A percentile compares a stretch with the other conserved stretches of the same genome.
Evolutionary conservation across 192 early-diverging fungal species (phyloP).

Genomic region (Helicostylum pulchrum): DNA sequence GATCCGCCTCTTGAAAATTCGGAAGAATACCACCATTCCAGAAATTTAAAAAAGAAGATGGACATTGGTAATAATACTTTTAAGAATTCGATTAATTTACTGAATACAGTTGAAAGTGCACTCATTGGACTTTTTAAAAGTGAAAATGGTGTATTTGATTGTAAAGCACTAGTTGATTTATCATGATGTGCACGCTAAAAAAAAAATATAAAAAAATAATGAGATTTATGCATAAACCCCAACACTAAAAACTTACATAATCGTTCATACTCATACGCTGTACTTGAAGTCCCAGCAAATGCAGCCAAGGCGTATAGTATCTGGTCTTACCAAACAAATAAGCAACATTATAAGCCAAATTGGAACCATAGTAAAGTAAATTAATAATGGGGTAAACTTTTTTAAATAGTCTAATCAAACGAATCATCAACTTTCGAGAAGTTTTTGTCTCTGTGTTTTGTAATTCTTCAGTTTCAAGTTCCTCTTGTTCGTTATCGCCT

Average conservation of each 20-base stretch:
- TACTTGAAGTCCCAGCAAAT: constrained; percentile 72
- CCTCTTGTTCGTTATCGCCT: constrained; percentile 50
- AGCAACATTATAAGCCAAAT: constrained; percentile 66
- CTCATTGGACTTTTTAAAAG: constrained; percentile 14
- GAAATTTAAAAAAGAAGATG: constrained; percentile 90
- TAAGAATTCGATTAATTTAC: constrained; percentile 65
- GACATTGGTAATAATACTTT: constrained; percentile 81
- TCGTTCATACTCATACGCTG: constrained; percentile 79
- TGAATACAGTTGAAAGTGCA: constrained; percentile 35
- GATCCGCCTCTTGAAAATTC: constrained; percentile 65
- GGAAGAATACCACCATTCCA: constrained; percentile 95
- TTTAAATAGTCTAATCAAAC: constrained; percentile 44
- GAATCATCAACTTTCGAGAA: constrained; percentile 16
- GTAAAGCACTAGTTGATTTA: constrained; percentile 1
- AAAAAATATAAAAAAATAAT: background rate
- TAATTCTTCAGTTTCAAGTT: constrained; percentile 29
- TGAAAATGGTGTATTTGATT: constrained; percentile 11
- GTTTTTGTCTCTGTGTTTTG: background rate
- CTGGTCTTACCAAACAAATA: constrained; percentile 85
- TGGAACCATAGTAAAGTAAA: constrained; percentile 61
- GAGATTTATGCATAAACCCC: no score
- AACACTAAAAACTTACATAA: constrained; percentile 57
- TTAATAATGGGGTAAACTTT: constrained; percentile 73
- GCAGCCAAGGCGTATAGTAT: constrained; percentile 83
- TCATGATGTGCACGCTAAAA: constrained; percentile 25